A percentile compares a stretch with the other conserved stretches of the same genome.
Conservation (phyloP, 2,329 filamentous ascomycete genomes). For the Penicillium sp. region DNA sequence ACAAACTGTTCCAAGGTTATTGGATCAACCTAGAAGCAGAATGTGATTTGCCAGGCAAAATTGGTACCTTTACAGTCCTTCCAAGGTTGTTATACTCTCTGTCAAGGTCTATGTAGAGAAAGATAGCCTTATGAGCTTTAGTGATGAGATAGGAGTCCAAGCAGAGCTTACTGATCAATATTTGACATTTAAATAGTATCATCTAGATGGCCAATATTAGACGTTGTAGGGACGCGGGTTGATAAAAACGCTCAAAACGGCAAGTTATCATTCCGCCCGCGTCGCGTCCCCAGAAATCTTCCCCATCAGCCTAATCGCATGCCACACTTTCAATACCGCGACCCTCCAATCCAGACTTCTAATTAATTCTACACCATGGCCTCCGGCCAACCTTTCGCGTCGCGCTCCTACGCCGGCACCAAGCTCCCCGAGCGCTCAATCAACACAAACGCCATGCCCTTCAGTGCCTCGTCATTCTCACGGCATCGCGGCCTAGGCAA, state of each 20-base stretch:
- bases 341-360: neutral
- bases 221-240: too few relatives aligned
- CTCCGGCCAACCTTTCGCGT: slow-evolving; percentile 56
- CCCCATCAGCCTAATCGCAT: slow-evolving; percentile 13
- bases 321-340: neutral
- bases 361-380: slow-evolving; percentile 45
- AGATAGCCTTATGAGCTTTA: too few relatives aligned
- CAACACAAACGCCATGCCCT: slow-evolving; percentile 45
- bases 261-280: slow-evolving; percentile 18
- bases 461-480: slow-evolving; percentile 47
- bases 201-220: too few relatives aligned
- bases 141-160: too few relatives aligned
- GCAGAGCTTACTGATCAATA: too few relatives aligned
- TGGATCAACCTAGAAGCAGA: too few relatives aligned
- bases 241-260: neutral
- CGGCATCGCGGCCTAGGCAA: slow-evolving; percentile 39
- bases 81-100: too few relatives aligned
- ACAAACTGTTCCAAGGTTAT: too few relatives aligned
- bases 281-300: slow-evolving; percentile 28
- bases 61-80: too few relatives aligned
- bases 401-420: slow-evolving; percentile 55
- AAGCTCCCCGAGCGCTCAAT: slow-evolving; percentile 55
- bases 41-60: too few relatives aligned
- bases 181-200: too few relatives aligned
- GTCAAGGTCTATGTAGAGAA: too few relatives aligned